A percentile compares a stretch with the other conserved stretches of the same genome.
Conservation (phyloP, 2,329 filamentous ascomycete species). For the Seiridium unicorne region DNA sequence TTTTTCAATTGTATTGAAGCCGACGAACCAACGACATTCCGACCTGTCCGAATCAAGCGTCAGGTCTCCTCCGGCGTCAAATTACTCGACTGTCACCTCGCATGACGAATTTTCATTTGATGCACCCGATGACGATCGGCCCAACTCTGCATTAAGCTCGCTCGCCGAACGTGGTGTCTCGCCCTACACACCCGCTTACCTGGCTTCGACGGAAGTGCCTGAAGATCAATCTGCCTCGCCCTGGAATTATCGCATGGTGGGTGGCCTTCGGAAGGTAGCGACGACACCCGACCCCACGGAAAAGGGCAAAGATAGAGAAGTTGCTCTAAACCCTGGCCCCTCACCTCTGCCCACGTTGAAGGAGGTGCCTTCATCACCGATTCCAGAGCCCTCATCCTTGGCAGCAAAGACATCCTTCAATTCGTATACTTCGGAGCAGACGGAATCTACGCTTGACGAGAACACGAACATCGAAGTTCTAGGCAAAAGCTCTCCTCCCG, state of each 20-base stretch:
- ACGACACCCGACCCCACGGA: slow-evolving; percentile 36
- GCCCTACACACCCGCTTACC: slow-evolving; percentile 31
- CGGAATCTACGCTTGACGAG: slow-evolving; percentile 38
- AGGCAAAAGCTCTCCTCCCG: slow-evolving; percentile 42
- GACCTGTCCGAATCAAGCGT: slow-evolving; percentile 27
- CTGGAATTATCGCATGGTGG: slow-evolving; percentile 54
- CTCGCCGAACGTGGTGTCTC: slow-evolving; percentile 43
- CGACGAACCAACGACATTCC: slow-evolving; percentile 20
- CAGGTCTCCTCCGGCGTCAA: slow-evolving; percentile 42
- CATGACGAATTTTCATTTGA: slow-evolving; percentile 48
- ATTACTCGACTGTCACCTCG: slow-evolving; percentile 45
- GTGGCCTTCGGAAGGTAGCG: slow-evolving; percentile 53
- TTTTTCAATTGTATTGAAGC: slow-evolving; percentile 47
- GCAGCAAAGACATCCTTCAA: slow-evolving; percentile 35
- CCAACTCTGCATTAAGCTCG: slow-evolving; percentile 48
- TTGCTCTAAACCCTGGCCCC: slow-evolving; percentile 17
- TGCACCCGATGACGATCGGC: slow-evolving; percentile 43
- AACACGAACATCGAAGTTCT: slow-evolving; percentile 56
- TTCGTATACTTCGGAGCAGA: slow-evolving; percentile 40
- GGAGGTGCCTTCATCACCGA: slow-evolving; percentile 18
- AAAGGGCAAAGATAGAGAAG: slow-evolving; percentile 38
- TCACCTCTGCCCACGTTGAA: slow-evolving; percentile 28
- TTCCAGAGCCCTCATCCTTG: slow-evolving; percentile 18
- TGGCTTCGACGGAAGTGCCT: slow-evolving; percentile 28
- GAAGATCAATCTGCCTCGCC: slow-evolving; percentile 34